Percentiles rank a stretch among this genome's conserved stretches.
Evolutionary conservation across 352 stramenopile genomes (phyloP).

Genomic region (Phytophthora cryptogea): DNA sequence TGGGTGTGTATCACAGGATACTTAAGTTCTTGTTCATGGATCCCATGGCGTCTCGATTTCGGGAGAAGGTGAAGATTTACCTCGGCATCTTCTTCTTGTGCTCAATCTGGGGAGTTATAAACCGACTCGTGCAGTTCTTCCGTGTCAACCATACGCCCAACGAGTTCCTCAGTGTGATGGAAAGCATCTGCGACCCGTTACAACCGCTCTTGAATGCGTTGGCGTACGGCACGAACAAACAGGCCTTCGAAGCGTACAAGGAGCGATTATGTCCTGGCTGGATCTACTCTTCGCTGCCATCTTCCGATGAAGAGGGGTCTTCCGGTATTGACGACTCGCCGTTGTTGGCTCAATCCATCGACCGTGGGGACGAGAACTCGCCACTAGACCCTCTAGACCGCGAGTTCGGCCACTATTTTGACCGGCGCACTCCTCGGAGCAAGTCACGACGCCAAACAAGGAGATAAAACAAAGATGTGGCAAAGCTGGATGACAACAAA

Average conservation of each 20-base stretch:
- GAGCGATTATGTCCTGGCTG: conserved; percentile 67
- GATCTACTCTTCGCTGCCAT: conserved; percentile 66
- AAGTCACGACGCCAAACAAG: conserved; percentile 16
- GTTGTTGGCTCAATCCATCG: conserved; percentile 29
- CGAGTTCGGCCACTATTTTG: conserved; percentile 50
- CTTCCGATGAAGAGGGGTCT: conserved; percentile 67
- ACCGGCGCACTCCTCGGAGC: conserved; percentile 16
- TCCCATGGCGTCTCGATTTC: conserved; percentile 64
- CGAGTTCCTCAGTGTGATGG: conserved; percentile 61
- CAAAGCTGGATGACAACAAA: neutral
- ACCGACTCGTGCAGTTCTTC: conserved; percentile 68
- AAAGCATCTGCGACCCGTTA: conserved; percentile 74
- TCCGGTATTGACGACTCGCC: conserved; percentile 54
- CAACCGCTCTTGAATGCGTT: conserved; percentile 73
- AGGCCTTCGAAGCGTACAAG: conserved; percentile 73
- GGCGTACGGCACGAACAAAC: conserved; percentile 74
- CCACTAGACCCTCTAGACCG: conserved; percentile 37
- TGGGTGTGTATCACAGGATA: conserved; percentile 59
- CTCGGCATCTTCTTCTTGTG: conserved; percentile 74
- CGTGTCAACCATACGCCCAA: conserved; percentile 50
- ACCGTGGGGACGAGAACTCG: conserved; percentile 8
- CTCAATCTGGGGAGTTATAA: conserved; percentile 72
- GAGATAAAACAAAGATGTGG: conserved; percentile 2
- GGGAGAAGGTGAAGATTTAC: conserved; percentile 65
- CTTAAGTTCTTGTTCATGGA: conserved; percentile 65